Evolutionary conservation across 1,284 basidiomycete species (phyloP), one percentile per base, ranked within the genome.

Genomic region (Tilletia indica): DNA sequence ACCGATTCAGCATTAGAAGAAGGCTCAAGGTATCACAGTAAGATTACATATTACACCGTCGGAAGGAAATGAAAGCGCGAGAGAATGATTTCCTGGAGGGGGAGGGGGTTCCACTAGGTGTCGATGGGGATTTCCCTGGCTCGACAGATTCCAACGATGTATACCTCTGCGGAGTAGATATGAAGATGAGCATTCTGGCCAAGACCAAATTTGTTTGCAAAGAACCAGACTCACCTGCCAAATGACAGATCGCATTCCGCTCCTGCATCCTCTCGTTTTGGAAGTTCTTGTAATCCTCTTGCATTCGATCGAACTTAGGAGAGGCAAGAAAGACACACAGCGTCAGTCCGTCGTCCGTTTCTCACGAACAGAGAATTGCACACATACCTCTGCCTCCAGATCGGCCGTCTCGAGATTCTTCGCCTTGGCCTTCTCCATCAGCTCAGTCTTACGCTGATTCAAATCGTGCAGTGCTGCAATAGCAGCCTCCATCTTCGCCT

Each of bases 381-480:
- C 61, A 64, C 61, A 16, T 34, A 64, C 61, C 61, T 64, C 34
- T 36, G 61, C 61, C 34, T 64, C 61, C 31, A 64, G 61, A 11
- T 64, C 61, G 34, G 61, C 61, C 61, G 61, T 64, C 36, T 64
- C 36, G 34, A 16, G 61, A 14, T 38, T 42, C 38, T 64, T 64
- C 14, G 61, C 61, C 61, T 64, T 64, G 34, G 61, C 61, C 61
- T 64, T 39, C 34, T 64, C 61, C 34, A 64, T 64, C 61, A 64
- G 67, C 70, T 76, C 74, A 49, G 54, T 61, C 58, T 68, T 71
- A 34, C 39, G 14, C 25, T 47, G 36, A 9, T 71, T 70, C n/a
- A 74, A 64, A 19, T 71, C 70, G 34, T 47, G 36, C 39, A 76
- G 31, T n/a, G 68, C 69, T 54, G 68, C 67, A 1, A 31, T 31